Percentiles rank a stretch among this genome's conserved stretches.
Conservation (phyloP, 2,329 filamentous ascomycete species). For the Colletotrichum noveboracense region DNA sequence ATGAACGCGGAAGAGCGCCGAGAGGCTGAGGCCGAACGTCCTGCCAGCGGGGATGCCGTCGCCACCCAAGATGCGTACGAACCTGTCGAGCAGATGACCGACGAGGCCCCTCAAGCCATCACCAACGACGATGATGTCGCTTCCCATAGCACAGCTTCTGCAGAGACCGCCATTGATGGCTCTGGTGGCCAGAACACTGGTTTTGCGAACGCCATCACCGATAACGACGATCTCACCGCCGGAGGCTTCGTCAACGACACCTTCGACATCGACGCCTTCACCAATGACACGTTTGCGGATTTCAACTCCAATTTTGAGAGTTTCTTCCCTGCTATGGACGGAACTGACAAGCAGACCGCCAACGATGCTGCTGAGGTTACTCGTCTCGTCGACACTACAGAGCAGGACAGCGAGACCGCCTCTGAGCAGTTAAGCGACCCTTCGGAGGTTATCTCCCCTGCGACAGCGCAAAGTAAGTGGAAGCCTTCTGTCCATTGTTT, state of each 20-base stretch:
- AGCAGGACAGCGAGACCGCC: background rate
- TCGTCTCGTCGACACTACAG: background rate
- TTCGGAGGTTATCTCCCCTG: background rate
- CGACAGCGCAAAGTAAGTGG: background rate
- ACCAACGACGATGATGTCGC: background rate
- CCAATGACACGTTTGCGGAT: fast-evolving
- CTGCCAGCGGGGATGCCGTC: background rate
- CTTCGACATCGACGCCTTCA: background rate
- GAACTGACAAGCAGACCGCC: fast-evolving
- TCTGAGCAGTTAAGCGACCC: background rate
- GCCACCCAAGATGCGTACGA: background rate
- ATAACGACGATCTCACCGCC: background rate
- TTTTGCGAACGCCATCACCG: background rate
- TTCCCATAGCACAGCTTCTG: background rate
- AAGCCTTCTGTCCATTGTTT: background rate
- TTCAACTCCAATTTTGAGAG: too few species aligned
- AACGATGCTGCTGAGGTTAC: fast-evolving
- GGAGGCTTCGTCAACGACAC: background rate
- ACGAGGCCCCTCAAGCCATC: background rate
- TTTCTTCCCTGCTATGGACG: background rate
- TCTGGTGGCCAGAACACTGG: background rate
- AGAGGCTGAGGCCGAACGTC: background rate
- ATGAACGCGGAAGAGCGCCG: background rate
- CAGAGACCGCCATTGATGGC: background rate
- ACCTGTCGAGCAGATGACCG: background rate